Conservation (phyloP, 2,329 filamentous ascomycete genomes). For the Coniella lustricola region DNA sequence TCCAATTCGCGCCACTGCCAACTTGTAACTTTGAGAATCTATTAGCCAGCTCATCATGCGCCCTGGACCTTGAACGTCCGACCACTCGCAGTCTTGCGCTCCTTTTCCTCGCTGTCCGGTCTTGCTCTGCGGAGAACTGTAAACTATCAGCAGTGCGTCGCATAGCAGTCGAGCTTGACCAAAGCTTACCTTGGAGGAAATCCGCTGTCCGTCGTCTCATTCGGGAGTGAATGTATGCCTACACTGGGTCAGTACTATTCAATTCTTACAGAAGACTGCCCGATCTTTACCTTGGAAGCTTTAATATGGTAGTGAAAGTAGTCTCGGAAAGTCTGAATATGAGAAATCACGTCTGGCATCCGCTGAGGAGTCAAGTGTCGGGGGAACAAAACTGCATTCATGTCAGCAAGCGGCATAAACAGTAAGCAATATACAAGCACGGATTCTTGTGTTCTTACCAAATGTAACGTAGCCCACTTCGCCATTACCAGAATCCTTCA, state of each 20-base stretch:
- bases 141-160: conserved; percentile 21
- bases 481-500: conserved; percentile 66
- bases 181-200: conserved; percentile 78
- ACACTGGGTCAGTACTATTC: conserved; percentile 3
- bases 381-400: conserved; percentile 76
- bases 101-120: conserved; percentile 93
- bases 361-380: conserved; percentile 86
- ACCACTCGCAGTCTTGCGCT: conserved; percentile 95
- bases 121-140: conserved; percentile 89
- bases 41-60: conserved; percentile 15
- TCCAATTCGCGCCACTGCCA: not conserved
- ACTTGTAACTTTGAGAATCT: not conserved
- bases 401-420: conserved; percentile 13
- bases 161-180: not conserved
- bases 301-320: conserved; percentile 99
- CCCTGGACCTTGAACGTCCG: conserved; percentile 69
- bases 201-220: conserved; percentile 98
- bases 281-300: conserved; percentile 68
- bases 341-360: conserved; percentile 91
- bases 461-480: conserved; percentile 98
- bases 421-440: not conserved
- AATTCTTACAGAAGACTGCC: conserved; percentile 8
- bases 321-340: conserved; percentile 99
- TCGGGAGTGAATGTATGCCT: conserved; percentile 95
- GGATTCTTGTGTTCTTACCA: conserved; percentile 47